Evolutionary conservation across 179 eudicot species (phyloP).

Genomic region (Beta macrorhiza): DNA sequence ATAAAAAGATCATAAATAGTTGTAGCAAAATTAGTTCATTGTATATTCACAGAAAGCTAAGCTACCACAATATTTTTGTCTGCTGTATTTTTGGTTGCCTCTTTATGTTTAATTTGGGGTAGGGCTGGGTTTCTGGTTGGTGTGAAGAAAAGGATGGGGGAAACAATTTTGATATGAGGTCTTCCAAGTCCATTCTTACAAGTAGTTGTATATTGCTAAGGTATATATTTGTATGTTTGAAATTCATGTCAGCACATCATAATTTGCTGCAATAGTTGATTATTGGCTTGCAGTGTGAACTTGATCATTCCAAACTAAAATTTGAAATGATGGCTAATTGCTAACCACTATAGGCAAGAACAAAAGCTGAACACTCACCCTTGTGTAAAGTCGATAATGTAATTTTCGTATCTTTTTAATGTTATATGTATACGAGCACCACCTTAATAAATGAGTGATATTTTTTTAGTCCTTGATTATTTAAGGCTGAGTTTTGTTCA

Average conservation of each 20-base stretch:
- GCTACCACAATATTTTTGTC: slow-evolving; percentile 11
- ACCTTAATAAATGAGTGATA: too few species aligned
- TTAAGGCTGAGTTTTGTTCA: too few species aligned
- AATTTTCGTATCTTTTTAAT: too few species aligned
- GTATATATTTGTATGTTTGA: not conserved
- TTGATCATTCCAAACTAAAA: too few species aligned
- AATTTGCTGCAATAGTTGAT: not conserved
- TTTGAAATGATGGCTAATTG: too few species aligned
- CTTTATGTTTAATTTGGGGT: not conserved
- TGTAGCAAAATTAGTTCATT: slow-evolving; percentile 6
- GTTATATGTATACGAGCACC: too few species aligned
- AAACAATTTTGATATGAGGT: slow-evolving; percentile 15
- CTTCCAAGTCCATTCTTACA: not conserved
- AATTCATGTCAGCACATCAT: not conserved
- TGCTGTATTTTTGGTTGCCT: not conserved
- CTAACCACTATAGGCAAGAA: too few species aligned
- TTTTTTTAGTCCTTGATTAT: too few species aligned
- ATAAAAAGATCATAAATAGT: slow-evolving; percentile 20
- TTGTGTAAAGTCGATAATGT: too few species aligned
- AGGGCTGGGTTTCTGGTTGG: not conserved
- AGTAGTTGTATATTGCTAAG: slow-evolving; percentile 17
- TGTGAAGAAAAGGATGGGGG: not conserved
- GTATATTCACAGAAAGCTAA: slow-evolving; percentile 2
- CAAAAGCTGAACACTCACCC: too few species aligned
- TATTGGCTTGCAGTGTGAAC: too few species aligned